A percentile compares a stretch with the other conserved stretches of the same genome.
Conservation (phyloP, 1,284 basidiomycete genomes). For the Leccinum fallax region DNA sequence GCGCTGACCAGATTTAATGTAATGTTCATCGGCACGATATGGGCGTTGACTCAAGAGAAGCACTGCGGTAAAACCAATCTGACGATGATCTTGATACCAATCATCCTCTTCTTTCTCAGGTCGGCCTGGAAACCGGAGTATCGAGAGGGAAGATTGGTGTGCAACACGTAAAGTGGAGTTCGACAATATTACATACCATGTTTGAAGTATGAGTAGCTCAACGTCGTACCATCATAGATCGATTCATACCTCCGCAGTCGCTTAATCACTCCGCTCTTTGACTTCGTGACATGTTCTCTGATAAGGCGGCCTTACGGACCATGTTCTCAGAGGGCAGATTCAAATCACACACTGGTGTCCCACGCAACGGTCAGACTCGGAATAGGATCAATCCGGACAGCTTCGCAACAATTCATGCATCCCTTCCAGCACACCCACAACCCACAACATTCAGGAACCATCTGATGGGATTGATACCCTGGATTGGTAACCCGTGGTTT, state of each 20-base stretch:
- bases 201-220: neutral
- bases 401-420: neutral
- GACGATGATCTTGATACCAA: slow-evolving; percentile 2
- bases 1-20: neutral
- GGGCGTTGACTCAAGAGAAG: slow-evolving; percentile 5
- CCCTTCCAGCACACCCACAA: neutral
- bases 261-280: neutral
- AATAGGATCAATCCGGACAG: neutral
- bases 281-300: neutral
- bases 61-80: neutral
- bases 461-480: neutral
- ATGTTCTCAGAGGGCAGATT: neutral
- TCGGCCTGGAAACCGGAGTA: neutral
- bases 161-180: neutral
- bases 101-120: slow-evolving; percentile 24
- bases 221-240: neutral
- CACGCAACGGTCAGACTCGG: neutral
- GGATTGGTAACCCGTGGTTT: neutral
- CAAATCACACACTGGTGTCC: neutral
- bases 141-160: neutral
- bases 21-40: slow-evolving; percentile 19
- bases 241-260: neutral
- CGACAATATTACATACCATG: neutral
- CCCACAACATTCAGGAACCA: neutral
- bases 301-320: neutral